phyloP scores from a whole-genome alignment of 768 basidiomycete genomes.

The Crassisporium funariophilum region DNA sequence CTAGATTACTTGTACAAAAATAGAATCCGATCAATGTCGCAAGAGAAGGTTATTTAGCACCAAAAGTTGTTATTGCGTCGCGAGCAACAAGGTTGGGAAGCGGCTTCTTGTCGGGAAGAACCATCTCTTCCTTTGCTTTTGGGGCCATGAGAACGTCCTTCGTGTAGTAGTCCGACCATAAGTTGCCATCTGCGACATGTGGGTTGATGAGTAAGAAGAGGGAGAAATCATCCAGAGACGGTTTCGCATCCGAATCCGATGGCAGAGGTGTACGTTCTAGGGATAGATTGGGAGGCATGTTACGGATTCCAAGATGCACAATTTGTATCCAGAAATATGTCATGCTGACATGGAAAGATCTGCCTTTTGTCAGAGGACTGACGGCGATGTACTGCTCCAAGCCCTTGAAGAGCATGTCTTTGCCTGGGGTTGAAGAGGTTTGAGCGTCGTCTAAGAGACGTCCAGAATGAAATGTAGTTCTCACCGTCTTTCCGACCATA shows the following conservation, averaged over 20 bases:
- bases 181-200: slow-evolving; percentile 39
- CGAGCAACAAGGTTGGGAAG: slow-evolving; percentile 41
- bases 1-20: too few relatives aligned
- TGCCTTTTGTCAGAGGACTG: slow-evolving; percentile 37
- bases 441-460: not conserved
- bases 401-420: slow-evolving; percentile 46
- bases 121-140: slow-evolving; percentile 41
- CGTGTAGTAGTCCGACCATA: slow-evolving; percentile 47
- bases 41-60: too few relatives aligned
- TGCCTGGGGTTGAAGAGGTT: slow-evolving; percentile 30
- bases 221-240: slow-evolving; percentile 32
- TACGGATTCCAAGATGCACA: slow-evolving; percentile 47
- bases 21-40: too few relatives aligned
- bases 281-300: slow-evolving; percentile 25
- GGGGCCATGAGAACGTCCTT: slow-evolving; percentile 46
- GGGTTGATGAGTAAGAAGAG: slow-evolving; percentile 43
- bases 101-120: slow-evolving; percentile 46
- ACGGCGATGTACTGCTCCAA: slow-evolving; percentile 40
- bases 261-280: not conserved
- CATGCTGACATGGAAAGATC: slow-evolving; percentile 48
- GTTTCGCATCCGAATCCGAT: slow-evolving; percentile 1
- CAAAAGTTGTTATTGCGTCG: too few relatives aligned
- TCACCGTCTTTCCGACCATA: slow-evolving; percentile 45
- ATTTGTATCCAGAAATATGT: slow-evolving; percentile 55
- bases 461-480: not conserved